Evolutionary conservation across 148 eudicot species (phyloP).

Genomic region (Camellia granthamiana): DNA sequence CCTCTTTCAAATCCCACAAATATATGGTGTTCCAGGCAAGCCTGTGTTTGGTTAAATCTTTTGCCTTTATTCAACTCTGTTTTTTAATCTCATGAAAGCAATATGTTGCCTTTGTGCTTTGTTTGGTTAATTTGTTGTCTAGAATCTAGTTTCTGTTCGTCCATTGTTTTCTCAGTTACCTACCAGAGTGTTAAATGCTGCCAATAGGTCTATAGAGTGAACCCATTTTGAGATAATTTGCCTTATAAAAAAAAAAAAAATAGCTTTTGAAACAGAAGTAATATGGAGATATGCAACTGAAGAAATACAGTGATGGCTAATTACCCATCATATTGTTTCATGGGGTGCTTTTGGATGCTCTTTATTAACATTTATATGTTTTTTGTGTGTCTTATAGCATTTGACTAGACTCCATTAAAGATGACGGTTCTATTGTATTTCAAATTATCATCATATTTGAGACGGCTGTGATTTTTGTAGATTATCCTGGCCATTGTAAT

Average conservation of each 20-base stretch:
- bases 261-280: background rate
- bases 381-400: background rate
- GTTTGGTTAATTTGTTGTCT: background rate
- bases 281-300: background rate
- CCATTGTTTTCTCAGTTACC: background rate
- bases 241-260: too few relatives aligned
- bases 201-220: background rate
- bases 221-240: background rate
- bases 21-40: constrained; percentile 7
- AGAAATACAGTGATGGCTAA: background rate
- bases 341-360: background rate
- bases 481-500: too few relatives aligned
- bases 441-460: background rate
- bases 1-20: background rate
- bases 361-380: background rate
- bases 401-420: background rate
- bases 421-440: background rate
- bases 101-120: background rate
- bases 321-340: background rate
- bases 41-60: background rate
- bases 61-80: background rate
- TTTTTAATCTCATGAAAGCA: background rate
- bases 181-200: background rate
- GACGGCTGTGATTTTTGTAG: background rate
- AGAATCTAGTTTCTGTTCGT: background rate